Percentiles rank a stretch among this genome's conserved stretches.
These are phyloP conservation scores for Calocybe gangraenosa DNA, from an alignment of 768 basidiomycete genomes.

Conservation along the genomic window DNA sequence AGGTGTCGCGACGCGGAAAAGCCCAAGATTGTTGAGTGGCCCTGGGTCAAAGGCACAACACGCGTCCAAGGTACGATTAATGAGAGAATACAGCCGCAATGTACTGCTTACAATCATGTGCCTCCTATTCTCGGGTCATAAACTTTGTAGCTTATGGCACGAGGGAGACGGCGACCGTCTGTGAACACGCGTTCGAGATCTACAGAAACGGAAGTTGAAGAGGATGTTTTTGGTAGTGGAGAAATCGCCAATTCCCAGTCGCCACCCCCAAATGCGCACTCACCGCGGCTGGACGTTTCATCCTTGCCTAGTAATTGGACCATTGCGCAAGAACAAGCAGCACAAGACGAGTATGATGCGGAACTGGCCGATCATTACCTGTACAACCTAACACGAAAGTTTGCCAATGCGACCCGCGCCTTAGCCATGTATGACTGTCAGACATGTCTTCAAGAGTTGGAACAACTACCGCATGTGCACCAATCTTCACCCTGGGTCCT, in stretches of 20 bases:
- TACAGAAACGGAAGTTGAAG: conserved; percentile 69
- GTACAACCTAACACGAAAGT: conserved; percentile 74
- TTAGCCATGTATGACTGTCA: conserved; percentile 75
- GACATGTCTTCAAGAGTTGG: conserved; percentile 71
- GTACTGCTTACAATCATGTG: conserved; percentile 5
- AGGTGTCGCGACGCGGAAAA: conserved; percentile 58
- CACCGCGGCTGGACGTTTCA: conserved; percentile 62
- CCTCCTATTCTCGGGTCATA: not conserved
- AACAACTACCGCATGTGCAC: conserved; percentile 68
- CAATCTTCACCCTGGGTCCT: conserved; percentile 75
- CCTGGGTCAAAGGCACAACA: conserved; percentile 44
- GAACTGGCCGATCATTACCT: conserved; percentile 81
- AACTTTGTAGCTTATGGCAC: conserved; percentile 28
- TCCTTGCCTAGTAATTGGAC: conserved; percentile 62
- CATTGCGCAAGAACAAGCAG: conserved; percentile 61
- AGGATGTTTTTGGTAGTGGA: conserved; percentile 41
- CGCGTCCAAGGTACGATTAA: conserved; percentile 49
- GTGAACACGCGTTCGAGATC: conserved; percentile 56
- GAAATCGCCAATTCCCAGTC: conserved; percentile 60
- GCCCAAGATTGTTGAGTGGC: conserved; percentile 66
- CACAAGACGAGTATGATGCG: conserved; percentile 65
- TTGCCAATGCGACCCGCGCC: conserved; percentile 75
- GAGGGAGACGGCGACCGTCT: conserved; percentile 59
- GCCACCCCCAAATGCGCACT: conserved; percentile 52
- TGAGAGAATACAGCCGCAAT: not conserved